These are phyloP conservation scores for Parafenestella ontariensis DNA, from an alignment of 2,329 filamentous ascomycete species.

Conservation along the genomic window DNA sequence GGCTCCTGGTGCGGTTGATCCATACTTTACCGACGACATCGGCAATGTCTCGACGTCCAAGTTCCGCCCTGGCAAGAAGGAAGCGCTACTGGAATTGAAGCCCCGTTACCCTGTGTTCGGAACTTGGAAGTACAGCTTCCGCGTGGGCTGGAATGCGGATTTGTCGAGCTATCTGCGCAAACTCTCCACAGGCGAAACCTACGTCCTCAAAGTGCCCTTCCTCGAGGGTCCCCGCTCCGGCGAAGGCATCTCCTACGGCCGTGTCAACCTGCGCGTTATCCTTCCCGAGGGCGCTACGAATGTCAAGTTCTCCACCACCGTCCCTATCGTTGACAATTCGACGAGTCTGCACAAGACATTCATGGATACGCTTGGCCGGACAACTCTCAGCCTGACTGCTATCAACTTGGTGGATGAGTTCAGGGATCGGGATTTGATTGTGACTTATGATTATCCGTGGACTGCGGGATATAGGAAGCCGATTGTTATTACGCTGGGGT, in stretches of 20 bases:
- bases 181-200: slow-evolving; percentile 69
- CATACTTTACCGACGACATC: slow-evolving; percentile 96
- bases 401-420: slow-evolving; percentile 91
- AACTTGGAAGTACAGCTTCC: slow-evolving; percentile 98
- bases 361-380: slow-evolving; percentile 91
- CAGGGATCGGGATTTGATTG: slow-evolving; percentile 80
- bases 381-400: slow-evolving; percentile 78
- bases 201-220: slow-evolving; percentile 88
- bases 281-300: slow-evolving; percentile 92
- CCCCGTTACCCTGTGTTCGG: slow-evolving; percentile 96
- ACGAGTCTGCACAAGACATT: slow-evolving; percentile 80
- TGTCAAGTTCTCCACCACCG: slow-evolving; percentile 75
- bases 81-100: slow-evolving; percentile 87
- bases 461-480: slow-evolving; percentile 83
- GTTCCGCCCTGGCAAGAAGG: slow-evolving; percentile 78
- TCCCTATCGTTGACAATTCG: slow-evolving; percentile 72
- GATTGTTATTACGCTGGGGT: slow-evolving; percentile 76
- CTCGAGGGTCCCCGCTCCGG: slow-evolving; percentile 86
- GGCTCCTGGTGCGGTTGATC: slow-evolving; percentile 77
- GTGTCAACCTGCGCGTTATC: slow-evolving; percentile 79
- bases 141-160: slow-evolving; percentile 93
- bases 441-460: slow-evolving; percentile 86
- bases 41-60: slow-evolving; percentile 95
- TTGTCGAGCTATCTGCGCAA: slow-evolving; percentile 77
- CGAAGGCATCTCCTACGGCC: slow-evolving; percentile 87